phyloP scores from a whole-genome alignment of 2,329 filamentous ascomycete species.

The Aspergillus thermomutatus region DNA sequence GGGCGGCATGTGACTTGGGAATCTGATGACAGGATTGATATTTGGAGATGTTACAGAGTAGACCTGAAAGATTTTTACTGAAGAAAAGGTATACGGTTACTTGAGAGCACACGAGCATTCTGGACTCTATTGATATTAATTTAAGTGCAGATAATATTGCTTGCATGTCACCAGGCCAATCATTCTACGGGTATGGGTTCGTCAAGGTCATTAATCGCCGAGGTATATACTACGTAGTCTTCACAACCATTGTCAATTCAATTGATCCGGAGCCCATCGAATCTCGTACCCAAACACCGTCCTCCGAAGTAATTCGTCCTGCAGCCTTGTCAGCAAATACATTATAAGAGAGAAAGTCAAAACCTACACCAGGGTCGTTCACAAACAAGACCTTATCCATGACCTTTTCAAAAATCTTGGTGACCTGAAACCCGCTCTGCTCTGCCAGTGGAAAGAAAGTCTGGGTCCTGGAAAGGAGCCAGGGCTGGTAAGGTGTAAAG shows the following conservation, averaged over 20 bases:
- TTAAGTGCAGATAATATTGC: background rate
- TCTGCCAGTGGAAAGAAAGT: slow-evolving; percentile 78
- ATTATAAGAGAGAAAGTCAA: background rate
- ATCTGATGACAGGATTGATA: background rate
- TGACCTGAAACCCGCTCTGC: slow-evolving; percentile 68
- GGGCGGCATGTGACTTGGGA: background rate
- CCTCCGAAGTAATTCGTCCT: slow-evolving; percentile 73
- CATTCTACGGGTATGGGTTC: background rate
- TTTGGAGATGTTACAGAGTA: no score
- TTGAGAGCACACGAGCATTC: background rate
- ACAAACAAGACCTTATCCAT: slow-evolving; percentile 89
- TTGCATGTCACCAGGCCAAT: background rate
- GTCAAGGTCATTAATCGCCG: background rate
- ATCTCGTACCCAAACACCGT: slow-evolving; percentile 79
- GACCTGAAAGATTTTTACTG: no score
- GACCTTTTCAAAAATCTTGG: slow-evolving; percentile 74
- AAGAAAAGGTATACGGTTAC: background rate
- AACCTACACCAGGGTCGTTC: slow-evolving; percentile 70
- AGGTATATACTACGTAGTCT: slow-evolving; percentile 1
- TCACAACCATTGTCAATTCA: slow-evolving; percentile 16
- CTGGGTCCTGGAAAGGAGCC: slow-evolving; percentile 80
- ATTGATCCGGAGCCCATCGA: slow-evolving; percentile 53
- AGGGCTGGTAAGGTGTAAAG: slow-evolving; percentile 91
- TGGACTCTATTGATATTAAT: background rate
- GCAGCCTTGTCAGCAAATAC: slow-evolving; percentile 12